A percentile compares a stretch with the other conserved stretches of the same genome.
phyloP scores from a whole-genome alignment of 345 rosid species.

The Corchorus olitorius region DNA sequence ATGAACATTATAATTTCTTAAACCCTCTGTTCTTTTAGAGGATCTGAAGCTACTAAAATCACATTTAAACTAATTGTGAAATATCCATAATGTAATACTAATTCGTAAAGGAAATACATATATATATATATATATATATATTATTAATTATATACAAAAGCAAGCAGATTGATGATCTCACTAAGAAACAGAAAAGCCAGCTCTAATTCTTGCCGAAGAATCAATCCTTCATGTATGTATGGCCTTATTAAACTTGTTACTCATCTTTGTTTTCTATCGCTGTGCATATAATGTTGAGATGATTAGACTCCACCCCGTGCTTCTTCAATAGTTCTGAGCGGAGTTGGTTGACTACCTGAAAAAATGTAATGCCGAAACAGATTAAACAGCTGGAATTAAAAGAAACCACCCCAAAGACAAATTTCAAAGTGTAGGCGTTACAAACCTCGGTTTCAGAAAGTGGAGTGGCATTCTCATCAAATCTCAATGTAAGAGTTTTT shows the following conservation, averaged over 20 bases:
- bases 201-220: not conserved
- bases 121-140: too few species aligned
- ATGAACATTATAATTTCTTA: too few species aligned
- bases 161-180: too few species aligned
- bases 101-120: too few species aligned
- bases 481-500: not conserved
- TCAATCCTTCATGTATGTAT: not conserved
- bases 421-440: not conserved
- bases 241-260: not conserved
- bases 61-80: too few species aligned
- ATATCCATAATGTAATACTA: too few species aligned
- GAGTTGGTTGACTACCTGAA: not conserved
- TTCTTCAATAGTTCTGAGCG: not conserved
- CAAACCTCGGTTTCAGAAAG: not conserved
- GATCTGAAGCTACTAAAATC: too few species aligned
- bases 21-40: too few species aligned
- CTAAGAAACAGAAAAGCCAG: not conserved
- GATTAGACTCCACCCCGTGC: not conserved
- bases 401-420: too few species aligned
- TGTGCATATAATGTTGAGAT: too few species aligned
- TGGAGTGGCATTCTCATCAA: not conserved
- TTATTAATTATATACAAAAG: too few species aligned
- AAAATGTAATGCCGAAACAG: conserved; percentile 29
- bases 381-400: too few species aligned
- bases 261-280: not conserved